Evolutionary conservation across 2,329 filamentous ascomycete genomes (phyloP), one percentile per base, ranked within the genome.

Genomic region (Amauroascus niger): DNA sequence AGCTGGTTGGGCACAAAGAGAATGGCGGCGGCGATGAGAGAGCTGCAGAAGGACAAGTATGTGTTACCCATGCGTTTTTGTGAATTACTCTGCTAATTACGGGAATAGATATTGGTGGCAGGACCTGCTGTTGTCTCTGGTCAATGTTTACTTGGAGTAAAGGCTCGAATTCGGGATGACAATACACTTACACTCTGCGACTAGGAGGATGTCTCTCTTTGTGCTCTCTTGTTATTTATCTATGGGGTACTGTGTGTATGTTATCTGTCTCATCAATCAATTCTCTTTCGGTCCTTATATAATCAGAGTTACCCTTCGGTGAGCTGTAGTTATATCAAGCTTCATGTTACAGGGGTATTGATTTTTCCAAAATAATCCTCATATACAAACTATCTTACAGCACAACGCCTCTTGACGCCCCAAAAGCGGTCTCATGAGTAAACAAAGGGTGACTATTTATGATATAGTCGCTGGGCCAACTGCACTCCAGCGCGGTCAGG

Each of bases 91-190:
- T 48, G 45, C 59, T 62, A 55, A 65, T 49, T 30, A 11, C 52
- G 45, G 43, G 5, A n/a, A 39, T 54, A 88, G 80, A 81, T 95
- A 60, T 72, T 83, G 35, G 85, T 85, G 2, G 76, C 76, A 32
- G 88, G 88, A 0, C 86, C 87, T 11, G 81, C 82, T 43, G 88
- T 95, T 13, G 80, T 81, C 49, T 84, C 83, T 40, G 78, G 76
- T 6, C 81, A 86, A 67, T 79, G 79, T 0, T 74, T 75, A 6
- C 68, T 91, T 26, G 82, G 84, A 3, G 76, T 84, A 9, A 69
- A 77, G 47, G 87, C 80, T 35, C 80, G 70, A 53, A 81, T 93
- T 61, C 76, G 80, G 46, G 76, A 83, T 43, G 88, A 94, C 67
- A 81, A 87, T 65, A 90, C 87, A 1, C 67, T 94, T 62, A 14